Evolutionary conservation across 2,329 filamentous ascomycete species (phyloP).

Genomic region (Talaromyces sp.): DNA sequence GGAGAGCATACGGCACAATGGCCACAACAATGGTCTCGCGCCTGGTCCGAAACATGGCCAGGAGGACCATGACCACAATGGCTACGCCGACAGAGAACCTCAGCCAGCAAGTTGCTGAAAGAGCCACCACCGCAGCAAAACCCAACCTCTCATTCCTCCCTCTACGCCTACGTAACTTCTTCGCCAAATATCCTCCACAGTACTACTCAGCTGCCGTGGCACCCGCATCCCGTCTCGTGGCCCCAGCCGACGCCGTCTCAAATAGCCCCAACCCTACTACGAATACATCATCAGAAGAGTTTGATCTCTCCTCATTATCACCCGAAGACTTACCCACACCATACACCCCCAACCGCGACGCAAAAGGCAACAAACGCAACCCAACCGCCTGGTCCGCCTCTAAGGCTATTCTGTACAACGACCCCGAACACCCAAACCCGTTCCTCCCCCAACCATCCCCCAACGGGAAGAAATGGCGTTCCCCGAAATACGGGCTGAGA

Average conservation of each 20-base stretch:
- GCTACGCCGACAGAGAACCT: not conserved
- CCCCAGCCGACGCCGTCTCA: slow-evolving; percentile 29
- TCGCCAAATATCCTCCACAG: slow-evolving; percentile 81
- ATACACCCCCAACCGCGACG: slow-evolving; percentile 42
- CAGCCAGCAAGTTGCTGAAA: not conserved
- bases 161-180: slow-evolving; percentile 75
- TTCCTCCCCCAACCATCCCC: slow-evolving; percentile 64
- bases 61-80: slow-evolving; percentile 10
- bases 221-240: slow-evolving; percentile 19
- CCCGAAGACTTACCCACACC: slow-evolving; percentile 33
- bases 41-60: slow-evolving; percentile 6
- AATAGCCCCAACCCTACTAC: slow-evolving; percentile 21
- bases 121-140: not conserved
- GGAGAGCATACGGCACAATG: slow-evolving; percentile 5
- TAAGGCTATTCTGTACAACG: slow-evolving; percentile 35
- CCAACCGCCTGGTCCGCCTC: slow-evolving; percentile 33
- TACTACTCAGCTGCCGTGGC: slow-evolving; percentile 44
- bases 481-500: slow-evolving; percentile 77
- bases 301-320: slow-evolving; percentile 16
- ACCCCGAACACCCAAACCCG: slow-evolving; percentile 65
- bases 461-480: slow-evolving; percentile 63
- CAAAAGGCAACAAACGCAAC: slow-evolving; percentile 42
- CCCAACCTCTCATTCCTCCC: slow-evolving; percentile 56
- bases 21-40: slow-evolving; percentile 6
- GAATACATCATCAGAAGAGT: slow-evolving; percentile 20